Base-by-base conservation (phyloP, 225 moss, liverwort and hornwort genomes). In the Rhytidiadelphus loreus region DNA sequence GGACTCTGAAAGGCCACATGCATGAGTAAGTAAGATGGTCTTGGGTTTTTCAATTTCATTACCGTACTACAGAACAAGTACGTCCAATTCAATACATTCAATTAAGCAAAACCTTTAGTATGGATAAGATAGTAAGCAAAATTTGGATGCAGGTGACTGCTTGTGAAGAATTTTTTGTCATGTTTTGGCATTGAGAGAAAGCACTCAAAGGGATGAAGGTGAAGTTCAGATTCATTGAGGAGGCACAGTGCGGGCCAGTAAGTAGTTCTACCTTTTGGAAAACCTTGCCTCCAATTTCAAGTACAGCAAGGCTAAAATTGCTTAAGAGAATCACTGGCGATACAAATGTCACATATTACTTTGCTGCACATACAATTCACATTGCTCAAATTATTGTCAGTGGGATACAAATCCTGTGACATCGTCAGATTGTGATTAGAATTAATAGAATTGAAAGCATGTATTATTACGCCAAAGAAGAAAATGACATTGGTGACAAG, bases 301-400 rank as follows among this genome's bases (percentile, higher is more conserved):
- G 88, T 90, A 91, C 52, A 92, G 2, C 84, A 94, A 86, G 53
- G 92, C 90, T 44, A 94, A 32, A 74, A 91, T 77, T 23, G 94
- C 94, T 84, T n/a, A 94, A 70, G 33, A 33, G 83, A 62, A 94
- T 91, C 15, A 92, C 90, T 64, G 94, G 94, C 63, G 63, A 81
- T 4, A 83, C 90, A 17, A 77, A 90, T 16, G 68, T 23, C 13
- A 91, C 16, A 55, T 91, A 89, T 80, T 89, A 90, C 29, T 91
- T 87, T 19, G 92, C 92, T 92, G 94, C 91, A 81, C 48, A n/a
- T 4, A 48, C 19, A 65, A 44, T 48, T 33, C 77, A 62, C 53
- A 73, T 59, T 39, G 52, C 82, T 57, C 39, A 6, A 12, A 26
- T 8, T 35, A n/a, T 32, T 30, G 14, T 48, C 29, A 79, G 20